phyloP scores from a whole-genome alignment of 352 stramenopile genomes.

The Pythium rishiriense region DNA sequence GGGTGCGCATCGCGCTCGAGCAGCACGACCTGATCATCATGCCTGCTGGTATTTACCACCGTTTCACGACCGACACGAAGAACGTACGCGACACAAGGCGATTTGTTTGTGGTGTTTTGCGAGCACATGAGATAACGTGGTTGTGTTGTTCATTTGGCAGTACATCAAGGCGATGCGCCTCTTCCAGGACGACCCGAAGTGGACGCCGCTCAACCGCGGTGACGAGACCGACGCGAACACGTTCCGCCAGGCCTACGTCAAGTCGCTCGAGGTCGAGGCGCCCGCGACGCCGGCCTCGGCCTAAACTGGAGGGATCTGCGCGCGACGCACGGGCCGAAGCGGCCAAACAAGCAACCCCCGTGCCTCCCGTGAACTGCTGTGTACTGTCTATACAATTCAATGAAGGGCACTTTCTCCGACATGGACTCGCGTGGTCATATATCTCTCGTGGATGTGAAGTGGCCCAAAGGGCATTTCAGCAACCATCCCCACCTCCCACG shows the following conservation, averaged over 20 bases:
- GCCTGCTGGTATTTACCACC: conserved; percentile 29
- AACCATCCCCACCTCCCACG: too few relatives aligned
- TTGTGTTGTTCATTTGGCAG: too few relatives aligned
- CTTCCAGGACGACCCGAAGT: conserved; percentile 32
- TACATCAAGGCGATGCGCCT: conserved; percentile 33
- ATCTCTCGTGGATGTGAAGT: too few relatives aligned
- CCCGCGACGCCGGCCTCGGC: conserved; percentile 21
- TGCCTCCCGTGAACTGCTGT: not conserved
- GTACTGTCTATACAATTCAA: not conserved
- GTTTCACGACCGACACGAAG: conserved; percentile 31
- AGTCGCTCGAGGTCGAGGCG: conserved; percentile 18
- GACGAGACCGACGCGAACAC: conserved; percentile 25
- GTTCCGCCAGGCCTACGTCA: conserved; percentile 29
- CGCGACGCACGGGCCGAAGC: not conserved
- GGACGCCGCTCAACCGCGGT: conserved; percentile 31
- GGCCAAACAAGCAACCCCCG: not conserved
- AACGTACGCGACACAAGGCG: conserved; percentile 16
- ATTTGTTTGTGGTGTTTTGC: not conserved
- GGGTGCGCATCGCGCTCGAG: conserved; percentile 29
- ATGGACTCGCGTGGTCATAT: too few relatives aligned
- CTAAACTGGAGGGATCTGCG: not conserved
- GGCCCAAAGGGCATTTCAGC: too few relatives aligned
- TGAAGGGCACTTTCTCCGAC: too few relatives aligned
- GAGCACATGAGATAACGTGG: not conserved
- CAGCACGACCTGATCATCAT: conserved; percentile 30